Evolutionary conservation across 2,329 filamentous ascomycete genomes (phyloP).

Genomic region (Sporothrix schenckii): DNA sequence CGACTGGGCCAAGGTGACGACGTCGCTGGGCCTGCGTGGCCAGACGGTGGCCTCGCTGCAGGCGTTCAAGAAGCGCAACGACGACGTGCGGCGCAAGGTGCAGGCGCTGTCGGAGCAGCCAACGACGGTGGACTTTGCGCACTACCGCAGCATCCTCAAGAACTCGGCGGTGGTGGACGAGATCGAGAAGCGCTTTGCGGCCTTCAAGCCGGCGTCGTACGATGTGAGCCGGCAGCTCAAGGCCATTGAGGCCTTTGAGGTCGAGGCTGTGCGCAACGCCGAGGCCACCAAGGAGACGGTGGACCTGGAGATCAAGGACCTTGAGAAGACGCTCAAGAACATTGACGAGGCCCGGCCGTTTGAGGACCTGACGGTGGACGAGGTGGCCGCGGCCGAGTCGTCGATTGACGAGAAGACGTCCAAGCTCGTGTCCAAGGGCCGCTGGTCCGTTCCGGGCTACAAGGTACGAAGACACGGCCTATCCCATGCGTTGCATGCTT

Average conservation of each 20-base stretch:
- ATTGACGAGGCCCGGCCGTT: conserved; percentile 95
- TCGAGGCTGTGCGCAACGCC: conserved; percentile 94
- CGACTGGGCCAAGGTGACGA: conserved; percentile 96
- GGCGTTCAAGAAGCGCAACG: conserved; percentile 99
- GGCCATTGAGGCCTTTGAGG: conserved; percentile 97
- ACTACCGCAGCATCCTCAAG: conserved; percentile 92
- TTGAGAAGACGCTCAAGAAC: conserved; percentile 93
- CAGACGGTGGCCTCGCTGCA: conserved; percentile 89
- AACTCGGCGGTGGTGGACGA: conserved; percentile 95
- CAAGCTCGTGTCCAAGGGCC: conserved; percentile 93
- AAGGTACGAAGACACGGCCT: conserved; percentile 66
- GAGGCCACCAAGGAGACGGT: conserved; percentile 96
- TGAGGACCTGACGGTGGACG: conserved; percentile 96
- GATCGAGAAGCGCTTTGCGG: conserved; percentile 92
- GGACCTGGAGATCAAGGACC: conserved; percentile 89
- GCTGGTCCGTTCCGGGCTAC: conserved; percentile 98
- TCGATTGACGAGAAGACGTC: conserved; percentile 97
- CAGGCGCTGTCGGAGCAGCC: conserved; percentile 80
- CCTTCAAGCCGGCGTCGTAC: conserved; percentile 91
- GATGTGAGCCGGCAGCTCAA: conserved; percentile 93
- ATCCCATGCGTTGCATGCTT: background rate
- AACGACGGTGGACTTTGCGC: conserved; percentile 85
- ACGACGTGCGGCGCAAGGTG: conserved; percentile 94
- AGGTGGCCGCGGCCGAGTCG: conserved; percentile 89
- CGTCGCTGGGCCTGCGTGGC: conserved; percentile 93